Percentiles rank a stretch among this genome's conserved stretches.
phyloP scores from a whole-genome alignment of 2,329 filamentous ascomycete genomes.

The Talaromyces verruculosus region DNA sequence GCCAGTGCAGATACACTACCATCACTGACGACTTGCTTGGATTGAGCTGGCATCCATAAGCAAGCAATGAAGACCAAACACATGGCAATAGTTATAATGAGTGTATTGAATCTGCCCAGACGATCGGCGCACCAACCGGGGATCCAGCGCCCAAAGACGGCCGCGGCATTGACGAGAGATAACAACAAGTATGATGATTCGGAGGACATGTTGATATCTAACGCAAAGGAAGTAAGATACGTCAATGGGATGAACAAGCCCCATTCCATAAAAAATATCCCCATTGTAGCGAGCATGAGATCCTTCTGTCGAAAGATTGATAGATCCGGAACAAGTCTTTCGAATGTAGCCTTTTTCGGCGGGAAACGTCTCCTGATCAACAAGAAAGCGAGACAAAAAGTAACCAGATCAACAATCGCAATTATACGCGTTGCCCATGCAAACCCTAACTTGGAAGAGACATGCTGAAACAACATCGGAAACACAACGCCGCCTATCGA shows the following conservation, averaged over 20 bases:
- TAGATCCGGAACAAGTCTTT: conserved; percentile 59
- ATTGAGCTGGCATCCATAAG: conserved; percentile 67
- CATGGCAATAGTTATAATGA: conserved; percentile 67
- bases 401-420: conserved; percentile 31
- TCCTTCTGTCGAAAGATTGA: conserved; percentile 62
- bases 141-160: conserved; percentile 62
- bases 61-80: conserved; percentile 67
- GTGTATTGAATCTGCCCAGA: conserved; percentile 79
- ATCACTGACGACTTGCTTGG: background rate
- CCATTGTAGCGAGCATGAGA: conserved; percentile 64
- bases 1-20: conserved; percentile 62
- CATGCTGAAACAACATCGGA: conserved; percentile 49
- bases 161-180: conserved; percentile 2
- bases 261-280: conserved; percentile 72
- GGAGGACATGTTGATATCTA: conserved; percentile 61
- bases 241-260: conserved; percentile 76
- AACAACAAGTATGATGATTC: conserved; percentile 62
- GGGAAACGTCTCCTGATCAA: conserved; percentile 29
- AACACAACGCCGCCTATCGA: conserved; percentile 72
- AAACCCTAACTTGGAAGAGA: conserved; percentile 50
- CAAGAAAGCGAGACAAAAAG: background rate
- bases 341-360: conserved; percentile 58
- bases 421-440: conserved; percentile 35
- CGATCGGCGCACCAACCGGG: conserved; percentile 64
- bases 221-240: conserved; percentile 75